Percentiles rank a stretch among this genome's conserved stretches.
These are phyloP conservation scores for Hypomontagnella monticulosa DNA, from an alignment of 495 filamentous ascomycete species.

Conservation along the genomic window DNA sequence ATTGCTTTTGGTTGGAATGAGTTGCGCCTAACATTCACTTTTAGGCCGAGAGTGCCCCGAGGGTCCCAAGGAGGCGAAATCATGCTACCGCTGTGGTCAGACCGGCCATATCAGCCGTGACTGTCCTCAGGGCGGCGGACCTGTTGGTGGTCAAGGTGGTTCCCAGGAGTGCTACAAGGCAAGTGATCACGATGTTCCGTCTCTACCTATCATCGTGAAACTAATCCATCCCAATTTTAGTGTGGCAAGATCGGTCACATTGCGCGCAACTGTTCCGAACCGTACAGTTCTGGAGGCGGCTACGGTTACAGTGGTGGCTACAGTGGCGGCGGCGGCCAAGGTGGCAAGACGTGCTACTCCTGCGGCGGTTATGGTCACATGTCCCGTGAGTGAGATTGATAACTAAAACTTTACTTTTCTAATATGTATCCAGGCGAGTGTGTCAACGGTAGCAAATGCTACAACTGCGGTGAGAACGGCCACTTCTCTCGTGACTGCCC, in stretches of 20 bases:
- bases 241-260: constrained; percentile 98
- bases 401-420: constrained; percentile 11
- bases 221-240: constrained; percentile 45
- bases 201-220: neutral
- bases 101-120: constrained; percentile 94
- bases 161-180: constrained; percentile 89
- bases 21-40: constrained; percentile 16
- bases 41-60: constrained; percentile 89
- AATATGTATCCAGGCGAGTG: constrained; percentile 70
- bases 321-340: constrained; percentile 60
- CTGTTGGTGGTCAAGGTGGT: constrained; percentile 52
- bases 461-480: constrained; percentile 97
- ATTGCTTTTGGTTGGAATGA: neutral
- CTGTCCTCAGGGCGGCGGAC: constrained; percentile 68
- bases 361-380: constrained; percentile 97
- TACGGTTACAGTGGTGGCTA: constrained; percentile 52
- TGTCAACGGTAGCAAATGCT: constrained; percentile 99
- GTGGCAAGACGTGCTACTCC: constrained; percentile 89
- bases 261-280: constrained; percentile 90
- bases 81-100: constrained; percentile 93
- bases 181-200: constrained; percentile 5
- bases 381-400: constrained; percentile 67
- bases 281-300: constrained; percentile 56
- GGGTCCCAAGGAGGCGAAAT: constrained; percentile 86
- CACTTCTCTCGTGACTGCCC: constrained; percentile 96